A percentile compares a stretch with the other conserved stretches of the same genome.
Evolutionary conservation across 768 basidiomycete species (phyloP).

Genomic region (Mycena epipterygia): DNA sequence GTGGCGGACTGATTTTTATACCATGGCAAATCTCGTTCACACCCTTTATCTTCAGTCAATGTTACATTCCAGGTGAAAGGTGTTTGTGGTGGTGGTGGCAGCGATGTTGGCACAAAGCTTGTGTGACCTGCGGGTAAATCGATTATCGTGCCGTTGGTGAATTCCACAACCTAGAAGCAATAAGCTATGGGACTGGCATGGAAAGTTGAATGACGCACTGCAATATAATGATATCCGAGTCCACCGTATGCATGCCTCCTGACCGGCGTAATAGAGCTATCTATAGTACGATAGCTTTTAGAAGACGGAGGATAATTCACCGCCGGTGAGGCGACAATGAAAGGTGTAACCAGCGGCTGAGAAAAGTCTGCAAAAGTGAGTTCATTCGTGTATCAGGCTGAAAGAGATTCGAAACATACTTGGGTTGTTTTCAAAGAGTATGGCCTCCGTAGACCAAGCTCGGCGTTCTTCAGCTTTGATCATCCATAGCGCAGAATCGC

Average conservation of each 20-base stretch:
- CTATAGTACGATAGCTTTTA: not conserved
- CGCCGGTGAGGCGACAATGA: conserved; percentile 6
- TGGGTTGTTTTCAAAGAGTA: conserved; percentile 19
- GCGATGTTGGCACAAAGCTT: conserved; percentile 3
- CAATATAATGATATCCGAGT: conserved; percentile 24
- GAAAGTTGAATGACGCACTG: not conserved
- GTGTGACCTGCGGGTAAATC: conserved; percentile 19
- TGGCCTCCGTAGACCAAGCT: conserved; percentile 19
- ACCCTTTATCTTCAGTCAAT: not conserved
- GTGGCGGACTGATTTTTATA: not conserved
- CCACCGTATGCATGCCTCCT: not conserved
- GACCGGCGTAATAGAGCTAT: not conserved
- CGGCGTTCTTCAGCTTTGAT: conserved; percentile 29
- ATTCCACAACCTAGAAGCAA: conserved; percentile 10
- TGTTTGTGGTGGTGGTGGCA: not conserved
- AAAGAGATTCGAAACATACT: not conserved
- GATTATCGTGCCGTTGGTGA: conserved; percentile 10
- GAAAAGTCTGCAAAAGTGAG: not conserved
- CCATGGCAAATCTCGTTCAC: not conserved
- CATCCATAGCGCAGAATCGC: conserved; percentile 18
- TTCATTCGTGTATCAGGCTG: not conserved
- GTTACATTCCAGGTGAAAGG: conserved; percentile 12
- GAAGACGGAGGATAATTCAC: conserved; percentile 1
- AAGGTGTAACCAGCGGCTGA: not conserved
- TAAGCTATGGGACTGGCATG: not conserved